Percentiles rank a stretch among this genome's conserved stretches.
Evolutionary conservation across 352 stramenopile genomes (phyloP).

Genomic region (Phytophthora boehmeriae): DNA sequence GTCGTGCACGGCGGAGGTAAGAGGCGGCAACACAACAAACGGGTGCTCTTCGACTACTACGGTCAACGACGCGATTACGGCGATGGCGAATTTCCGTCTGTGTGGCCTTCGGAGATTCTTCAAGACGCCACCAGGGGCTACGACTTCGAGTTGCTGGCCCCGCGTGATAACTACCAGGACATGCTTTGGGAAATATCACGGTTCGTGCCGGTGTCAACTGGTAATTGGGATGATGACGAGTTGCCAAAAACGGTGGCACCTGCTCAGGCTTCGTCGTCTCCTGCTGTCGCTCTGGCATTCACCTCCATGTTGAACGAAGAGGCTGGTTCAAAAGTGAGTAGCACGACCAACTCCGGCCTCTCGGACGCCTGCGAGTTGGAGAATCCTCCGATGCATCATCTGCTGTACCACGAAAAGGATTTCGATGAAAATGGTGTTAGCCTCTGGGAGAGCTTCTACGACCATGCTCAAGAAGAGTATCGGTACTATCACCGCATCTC

Average conservation of each 20-base stretch:
- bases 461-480: conserved; percentile 58
- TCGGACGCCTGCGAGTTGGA: not conserved
- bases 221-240: conserved; percentile 30
- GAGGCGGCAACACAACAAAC: conserved; percentile 70
- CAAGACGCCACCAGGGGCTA: conserved; percentile 77
- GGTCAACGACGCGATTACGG: conserved; percentile 91
- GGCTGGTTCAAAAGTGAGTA: conserved; percentile 7
- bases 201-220: conserved; percentile 56
- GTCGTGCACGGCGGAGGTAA: conserved; percentile 88
- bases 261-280: conserved; percentile 7
- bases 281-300: conserved; percentile 28
- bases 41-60: conserved; percentile 93
- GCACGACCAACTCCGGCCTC: not conserved
- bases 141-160: conserved; percentile 62
- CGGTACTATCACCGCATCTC: conserved; percentile 73
- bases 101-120: conserved; percentile 88
- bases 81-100: conserved; percentile 89
- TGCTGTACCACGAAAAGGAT: conserved; percentile 46
- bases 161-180: conserved; percentile 65
- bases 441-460: conserved; percentile 75
- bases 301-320: conserved; percentile 15
- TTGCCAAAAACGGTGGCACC: not conserved
- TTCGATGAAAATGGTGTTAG: conserved; percentile 58
- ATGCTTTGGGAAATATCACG: conserved; percentile 70
- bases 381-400: conserved; percentile 8